These are phyloP conservation scores for Kodamaea nitidulidarum DNA, from an alignment of 805 yeast species.

Conservation along the genomic window DNA sequence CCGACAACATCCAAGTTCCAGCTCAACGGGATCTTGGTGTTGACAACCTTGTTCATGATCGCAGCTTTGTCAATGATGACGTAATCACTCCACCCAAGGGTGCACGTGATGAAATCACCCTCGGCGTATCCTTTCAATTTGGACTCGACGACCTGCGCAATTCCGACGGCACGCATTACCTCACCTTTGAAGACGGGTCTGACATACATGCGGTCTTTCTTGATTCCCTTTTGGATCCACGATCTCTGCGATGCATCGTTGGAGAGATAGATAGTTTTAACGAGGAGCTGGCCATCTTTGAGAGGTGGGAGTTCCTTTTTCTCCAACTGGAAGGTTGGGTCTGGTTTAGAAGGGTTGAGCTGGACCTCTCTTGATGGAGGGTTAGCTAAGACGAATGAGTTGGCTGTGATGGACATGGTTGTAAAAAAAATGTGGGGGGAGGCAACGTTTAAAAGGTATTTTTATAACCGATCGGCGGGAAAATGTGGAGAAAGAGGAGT, in stretches of 20 bases:
- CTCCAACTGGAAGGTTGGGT: conserved; percentile 29
- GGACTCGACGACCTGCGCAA: conserved; percentile 49
- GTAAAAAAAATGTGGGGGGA: background rate
- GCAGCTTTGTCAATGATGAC: conserved; percentile 26
- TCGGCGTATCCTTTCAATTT: conserved; percentile 34
- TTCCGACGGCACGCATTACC: conserved; percentile 42
- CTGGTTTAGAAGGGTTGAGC: conserved; percentile 16
- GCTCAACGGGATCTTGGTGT: conserved; percentile 14
- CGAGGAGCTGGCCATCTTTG: conserved; percentile 23
- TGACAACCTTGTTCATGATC: conserved; percentile 28
- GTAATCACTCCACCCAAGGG: conserved; percentile 48
- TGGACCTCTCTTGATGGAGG: conserved; percentile 18
- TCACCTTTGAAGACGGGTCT: conserved; percentile 42
- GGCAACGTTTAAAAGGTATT: too few species aligned
- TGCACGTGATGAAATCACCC: conserved; percentile 43
- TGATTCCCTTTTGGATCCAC: conserved; percentile 30
- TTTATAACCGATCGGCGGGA: too few species aligned
- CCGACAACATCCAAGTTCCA: conserved; percentile 34
- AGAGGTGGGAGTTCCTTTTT: conserved; percentile 14
- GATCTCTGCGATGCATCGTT: conserved; percentile 36
- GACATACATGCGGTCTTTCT: conserved; percentile 25
- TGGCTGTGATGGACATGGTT: conserved; percentile 3
- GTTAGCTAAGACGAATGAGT: conserved; percentile 17
- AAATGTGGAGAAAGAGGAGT: too few species aligned
- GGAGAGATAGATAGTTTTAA: conserved; percentile 27